Percentiles rank a stretch among this genome's conserved stretches.
Evolutionary conservation across 2,329 filamentous ascomycete species (phyloP).

Genomic region (Exophiala bonariae): DNA sequence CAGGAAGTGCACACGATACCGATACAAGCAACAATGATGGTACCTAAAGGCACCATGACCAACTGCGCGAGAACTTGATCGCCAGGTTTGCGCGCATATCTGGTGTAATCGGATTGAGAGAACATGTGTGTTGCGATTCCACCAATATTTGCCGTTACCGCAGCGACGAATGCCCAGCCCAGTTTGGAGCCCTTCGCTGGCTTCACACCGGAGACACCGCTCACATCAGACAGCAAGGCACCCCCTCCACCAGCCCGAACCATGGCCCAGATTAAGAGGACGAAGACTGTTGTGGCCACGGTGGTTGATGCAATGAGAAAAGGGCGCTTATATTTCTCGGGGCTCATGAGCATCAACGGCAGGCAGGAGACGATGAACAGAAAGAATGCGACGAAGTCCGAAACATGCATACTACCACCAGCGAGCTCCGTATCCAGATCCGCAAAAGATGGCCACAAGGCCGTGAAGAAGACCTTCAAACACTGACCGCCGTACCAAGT

Average conservation of each 20-base stretch:
- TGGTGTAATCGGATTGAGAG: constrained; percentile 23
- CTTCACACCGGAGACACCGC: constrained; percentile 7
- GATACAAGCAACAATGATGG: constrained; percentile 34
- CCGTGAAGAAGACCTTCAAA: constrained; percentile 13
- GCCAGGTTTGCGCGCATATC: constrained; percentile 22
- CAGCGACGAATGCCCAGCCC: constrained; percentile 16
- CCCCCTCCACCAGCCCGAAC: constrained; percentile 23
- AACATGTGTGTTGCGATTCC: constrained; percentile 13
- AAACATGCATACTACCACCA: constrained; percentile 45
- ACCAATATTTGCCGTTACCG: constrained; percentile 18
- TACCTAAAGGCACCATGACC: constrained; percentile 35
- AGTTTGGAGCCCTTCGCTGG: constrained; percentile 14
- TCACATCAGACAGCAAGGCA: constrained; percentile 14
- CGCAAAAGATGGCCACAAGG: constrained; percentile 27
- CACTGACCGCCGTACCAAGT: constrained; percentile 15
- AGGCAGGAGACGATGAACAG: constrained; percentile 45
- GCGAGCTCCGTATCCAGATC: constrained; percentile 30
- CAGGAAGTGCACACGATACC: constrained; percentile 28
- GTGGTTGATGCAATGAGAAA: constrained; percentile 13
- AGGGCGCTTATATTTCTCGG: constrained; percentile 16
- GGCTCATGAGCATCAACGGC: constrained; percentile 40
- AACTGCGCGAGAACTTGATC: constrained; percentile 18
- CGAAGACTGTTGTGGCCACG: constrained; percentile 16
- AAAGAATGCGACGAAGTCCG: constrained; percentile 42
- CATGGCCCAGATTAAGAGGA: constrained; percentile 16